Percentiles rank a stretch among this genome's conserved stretches.
Conservation (phyloP, 768 basidiomycete genomes). For the Gautieria morchelliformis region DNA sequence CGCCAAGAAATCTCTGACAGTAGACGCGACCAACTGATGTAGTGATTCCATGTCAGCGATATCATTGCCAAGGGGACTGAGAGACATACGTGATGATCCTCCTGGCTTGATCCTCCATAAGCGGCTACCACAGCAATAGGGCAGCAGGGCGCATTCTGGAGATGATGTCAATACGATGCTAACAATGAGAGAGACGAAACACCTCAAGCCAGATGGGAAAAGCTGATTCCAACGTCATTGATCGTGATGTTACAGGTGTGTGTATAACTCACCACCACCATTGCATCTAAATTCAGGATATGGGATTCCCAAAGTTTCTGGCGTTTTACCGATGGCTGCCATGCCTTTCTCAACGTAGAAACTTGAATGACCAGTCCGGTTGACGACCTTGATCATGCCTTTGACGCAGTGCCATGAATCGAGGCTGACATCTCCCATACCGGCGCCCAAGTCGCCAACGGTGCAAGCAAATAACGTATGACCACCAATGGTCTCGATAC, state of each 20-base stretch:
- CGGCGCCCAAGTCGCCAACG: slow-evolving; percentile 70
- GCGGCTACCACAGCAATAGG: slow-evolving; percentile 72
- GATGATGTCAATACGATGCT: not conserved
- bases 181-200: slow-evolving; percentile 10
- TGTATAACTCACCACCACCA: slow-evolving; percentile 59
- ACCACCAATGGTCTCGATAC: slow-evolving; percentile 70
- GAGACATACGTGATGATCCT: slow-evolving; percentile 63
- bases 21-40: slow-evolving; percentile 1
- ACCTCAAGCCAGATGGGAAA: slow-evolving; percentile 84
- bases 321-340: slow-evolving; percentile 72
- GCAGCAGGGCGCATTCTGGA: slow-evolving; percentile 71
- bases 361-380: slow-evolving; percentile 71
- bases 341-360: slow-evolving; percentile 84
- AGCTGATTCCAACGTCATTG: slow-evolving; percentile 31
- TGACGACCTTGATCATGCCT: slow-evolving; percentile 65
- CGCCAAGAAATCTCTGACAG: slow-evolving; percentile 4
- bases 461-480: slow-evolving; percentile 77
- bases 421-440: slow-evolving; percentile 66
- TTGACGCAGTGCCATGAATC: slow-evolving; percentile 75
- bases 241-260: not conserved
- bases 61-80: not conserved
- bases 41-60: not conserved
- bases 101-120: slow-evolving; percentile 73
- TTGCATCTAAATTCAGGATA: slow-evolving; percentile 48
- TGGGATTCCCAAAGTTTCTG: slow-evolving; percentile 61